A percentile compares a stretch with the other conserved stretches of the same genome.
These are phyloP conservation scores for Physocladia obscura DNA, from an alignment of 192 early-diverging fungal genomes.

Conservation along the genomic window DNA sequence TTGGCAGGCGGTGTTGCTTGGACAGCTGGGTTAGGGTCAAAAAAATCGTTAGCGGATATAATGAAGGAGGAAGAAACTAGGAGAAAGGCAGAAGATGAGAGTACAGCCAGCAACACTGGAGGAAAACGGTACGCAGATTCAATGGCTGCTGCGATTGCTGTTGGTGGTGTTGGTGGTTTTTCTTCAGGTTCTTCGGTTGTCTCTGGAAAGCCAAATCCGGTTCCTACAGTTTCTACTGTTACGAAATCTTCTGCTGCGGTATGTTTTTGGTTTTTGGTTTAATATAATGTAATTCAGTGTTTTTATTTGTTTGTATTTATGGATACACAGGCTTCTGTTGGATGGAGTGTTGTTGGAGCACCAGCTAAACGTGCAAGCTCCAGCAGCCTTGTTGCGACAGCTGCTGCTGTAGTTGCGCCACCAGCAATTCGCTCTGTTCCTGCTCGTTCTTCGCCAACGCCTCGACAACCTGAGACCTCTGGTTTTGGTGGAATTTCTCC, in stretches of 20 bases:
- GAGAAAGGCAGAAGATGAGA: conserved; percentile 34
- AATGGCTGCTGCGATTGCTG: conserved; percentile 5
- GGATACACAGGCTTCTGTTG: background rate
- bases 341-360: background rate
- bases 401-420: background rate
- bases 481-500: conserved; percentile 10
- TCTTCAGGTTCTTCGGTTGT: background rate
- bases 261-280: background rate
- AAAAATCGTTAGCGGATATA: conserved; percentile 46
- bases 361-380: background rate
- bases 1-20: conserved; percentile 16
- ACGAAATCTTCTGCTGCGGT: background rate
- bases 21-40: conserved; percentile 20
- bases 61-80: conserved; percentile 52
- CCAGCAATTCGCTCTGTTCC: background rate
- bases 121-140: conserved; percentile 51
- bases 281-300: too few relatives aligned
- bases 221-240: background rate
- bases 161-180: background rate
- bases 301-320: background rate
- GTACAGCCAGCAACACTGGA: conserved; percentile 4
- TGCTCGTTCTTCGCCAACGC: background rate
- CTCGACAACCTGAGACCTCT: background rate
- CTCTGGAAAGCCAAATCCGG: background rate
- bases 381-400: background rate